These are phyloP conservation scores for Penicillium italicum DNA, from an alignment of 2,329 filamentous ascomycete species.

Conservation along the genomic window DNA sequence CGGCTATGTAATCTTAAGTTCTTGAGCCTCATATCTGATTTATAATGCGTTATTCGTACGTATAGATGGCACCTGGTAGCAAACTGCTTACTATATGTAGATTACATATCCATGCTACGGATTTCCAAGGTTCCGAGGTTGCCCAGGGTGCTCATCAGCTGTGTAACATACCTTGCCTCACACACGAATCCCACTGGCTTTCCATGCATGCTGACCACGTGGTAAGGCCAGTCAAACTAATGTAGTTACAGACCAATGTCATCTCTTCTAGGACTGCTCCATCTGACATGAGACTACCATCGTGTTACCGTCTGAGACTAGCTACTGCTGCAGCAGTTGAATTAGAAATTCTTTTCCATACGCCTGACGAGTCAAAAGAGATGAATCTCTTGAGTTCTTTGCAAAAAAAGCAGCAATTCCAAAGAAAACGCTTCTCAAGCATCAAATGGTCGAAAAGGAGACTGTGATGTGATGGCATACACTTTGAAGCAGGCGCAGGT, in stretches of 20 bases:
- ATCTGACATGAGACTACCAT: background rate
- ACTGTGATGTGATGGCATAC: too few species aligned
- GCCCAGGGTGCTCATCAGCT: too few species aligned
- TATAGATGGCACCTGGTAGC: background rate
- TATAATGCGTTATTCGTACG: too few species aligned
- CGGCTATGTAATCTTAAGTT: background rate
- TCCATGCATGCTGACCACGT: background rate
- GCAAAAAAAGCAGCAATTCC: background rate
- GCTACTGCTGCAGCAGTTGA: background rate
- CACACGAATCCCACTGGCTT: background rate
- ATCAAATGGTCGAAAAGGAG: background rate
- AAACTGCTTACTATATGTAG: background rate
- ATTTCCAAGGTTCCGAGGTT: background rate
- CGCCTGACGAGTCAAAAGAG: background rate
- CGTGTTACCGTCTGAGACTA: background rate
- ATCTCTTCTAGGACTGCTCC: background rate
- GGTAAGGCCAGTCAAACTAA: background rate
- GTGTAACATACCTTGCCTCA: background rate
- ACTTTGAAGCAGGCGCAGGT: background rate
- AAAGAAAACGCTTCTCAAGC: background rate
- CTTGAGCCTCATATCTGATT: too few species aligned
- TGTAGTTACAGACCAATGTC: background rate
- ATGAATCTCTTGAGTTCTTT: background rate
- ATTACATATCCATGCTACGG: background rate
- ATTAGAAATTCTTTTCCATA: background rate